Conservation (phyloP, 768 basidiomycete genomes). For the Lactarius tabidus region DNA sequence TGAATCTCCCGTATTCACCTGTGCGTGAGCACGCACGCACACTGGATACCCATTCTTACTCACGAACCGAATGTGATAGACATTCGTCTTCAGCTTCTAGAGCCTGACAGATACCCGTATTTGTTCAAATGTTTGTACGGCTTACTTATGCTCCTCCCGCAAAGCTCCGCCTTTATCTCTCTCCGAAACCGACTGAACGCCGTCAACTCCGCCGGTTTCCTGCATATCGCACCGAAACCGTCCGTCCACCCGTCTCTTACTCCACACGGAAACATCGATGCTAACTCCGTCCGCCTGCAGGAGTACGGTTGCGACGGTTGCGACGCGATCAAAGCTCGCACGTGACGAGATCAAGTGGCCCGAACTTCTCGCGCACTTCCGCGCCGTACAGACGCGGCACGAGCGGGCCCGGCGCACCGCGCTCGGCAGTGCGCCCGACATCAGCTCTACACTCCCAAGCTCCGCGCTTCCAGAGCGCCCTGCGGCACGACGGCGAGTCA, state of each 20-base stretch:
- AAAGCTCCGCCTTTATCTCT: constrained; percentile 94
- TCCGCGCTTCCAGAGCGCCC: constrained; percentile 37
- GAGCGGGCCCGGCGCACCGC: constrained; percentile 85
- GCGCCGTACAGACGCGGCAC: constrained; percentile 82
- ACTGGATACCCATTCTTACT: background rate
- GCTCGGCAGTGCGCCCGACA: constrained; percentile 47
- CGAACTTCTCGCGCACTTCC: constrained; percentile 90
- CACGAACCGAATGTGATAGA: constrained; percentile 39
- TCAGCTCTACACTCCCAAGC: constrained; percentile 49
- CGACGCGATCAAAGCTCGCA: constrained; percentile 69
- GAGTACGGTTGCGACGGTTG: constrained; percentile 32
- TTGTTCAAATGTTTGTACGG: constrained; percentile 98
- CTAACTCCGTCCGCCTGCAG: constrained; percentile 3
- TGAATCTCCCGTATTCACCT: constrained; percentile 97
- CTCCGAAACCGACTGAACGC: constrained; percentile 91
- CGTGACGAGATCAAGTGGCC: constrained; percentile 97
- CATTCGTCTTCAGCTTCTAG: constrained; percentile 87
- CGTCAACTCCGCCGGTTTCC: constrained; percentile 90
- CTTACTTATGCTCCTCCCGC: constrained; percentile 92
- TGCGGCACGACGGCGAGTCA: constrained; percentile 56
- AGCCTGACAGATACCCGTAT: constrained; percentile 94
- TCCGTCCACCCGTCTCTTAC: constrained; percentile 36
- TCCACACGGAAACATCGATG: constrained; percentile 3
- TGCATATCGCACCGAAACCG: constrained; percentile 87
- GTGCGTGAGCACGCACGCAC: constrained; percentile 41